These are phyloP conservation scores for Chenopodium quinoa DNA, from an alignment of 148 eudicot species.

Conservation along the genomic window DNA sequence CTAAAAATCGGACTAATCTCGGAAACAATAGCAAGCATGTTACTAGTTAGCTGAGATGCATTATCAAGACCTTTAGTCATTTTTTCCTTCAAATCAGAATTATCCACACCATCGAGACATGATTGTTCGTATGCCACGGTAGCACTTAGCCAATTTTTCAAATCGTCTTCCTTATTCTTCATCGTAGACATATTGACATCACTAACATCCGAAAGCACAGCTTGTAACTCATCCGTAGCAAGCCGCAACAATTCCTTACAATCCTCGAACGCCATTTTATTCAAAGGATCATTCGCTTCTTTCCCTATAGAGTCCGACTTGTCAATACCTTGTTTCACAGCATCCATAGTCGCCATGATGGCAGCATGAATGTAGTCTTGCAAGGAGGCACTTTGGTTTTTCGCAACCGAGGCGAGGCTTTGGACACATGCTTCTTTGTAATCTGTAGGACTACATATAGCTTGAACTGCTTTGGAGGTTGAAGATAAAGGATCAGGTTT, in stretches of 20 bases:
- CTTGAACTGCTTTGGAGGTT: constrained; percentile 36
- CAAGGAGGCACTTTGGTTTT: constrained; percentile 45
- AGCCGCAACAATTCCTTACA: constrained; percentile 50
- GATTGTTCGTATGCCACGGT: constrained; percentile 45
- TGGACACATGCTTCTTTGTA: constrained; percentile 45
- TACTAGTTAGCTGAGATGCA: constrained; percentile 47
- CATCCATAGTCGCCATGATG: constrained; percentile 33
- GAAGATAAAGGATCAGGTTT: constrained; percentile 18
- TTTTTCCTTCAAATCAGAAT: constrained; percentile 29
- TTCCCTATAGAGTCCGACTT: constrained; percentile 18
- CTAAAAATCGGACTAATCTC: constrained; percentile 29
- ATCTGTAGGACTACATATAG: constrained; percentile 49
- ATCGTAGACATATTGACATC: constrained; percentile 14
- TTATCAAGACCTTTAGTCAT: constrained; percentile 33
- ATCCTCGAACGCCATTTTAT: constrained; percentile 47
- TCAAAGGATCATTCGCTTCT: constrained; percentile 24
- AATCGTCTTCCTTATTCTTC: constrained; percentile 33
- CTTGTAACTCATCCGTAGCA: constrained; percentile 44
- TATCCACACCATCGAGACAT: constrained; percentile 45
- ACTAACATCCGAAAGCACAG: constrained; percentile 20
- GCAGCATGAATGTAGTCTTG: constrained; percentile 40
- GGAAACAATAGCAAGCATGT: constrained; percentile 50
- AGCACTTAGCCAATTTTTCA: constrained; percentile 66
- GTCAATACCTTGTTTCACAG: constrained; percentile 26
- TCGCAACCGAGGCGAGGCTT: constrained; percentile 33